phyloP scores from a whole-genome alignment of 768 basidiomycete species.

The Sutorius australiensis region DNA sequence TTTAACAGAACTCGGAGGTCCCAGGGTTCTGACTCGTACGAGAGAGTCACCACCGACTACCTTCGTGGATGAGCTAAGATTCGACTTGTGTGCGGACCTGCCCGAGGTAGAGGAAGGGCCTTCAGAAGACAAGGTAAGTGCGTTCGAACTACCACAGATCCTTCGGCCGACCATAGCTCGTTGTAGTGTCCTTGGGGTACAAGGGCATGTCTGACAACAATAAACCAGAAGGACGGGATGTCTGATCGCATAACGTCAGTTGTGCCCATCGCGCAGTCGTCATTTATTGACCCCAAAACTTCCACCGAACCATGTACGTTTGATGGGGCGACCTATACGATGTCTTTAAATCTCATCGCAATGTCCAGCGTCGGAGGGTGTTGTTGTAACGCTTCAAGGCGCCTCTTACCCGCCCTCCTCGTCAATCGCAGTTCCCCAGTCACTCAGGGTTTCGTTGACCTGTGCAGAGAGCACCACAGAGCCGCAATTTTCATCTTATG shows the following conservation, averaged over 20 bases:
- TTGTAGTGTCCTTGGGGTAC: slow-evolving; percentile 65
- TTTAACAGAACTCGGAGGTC: slow-evolving; percentile 51
- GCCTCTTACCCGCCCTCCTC: slow-evolving; percentile 53
- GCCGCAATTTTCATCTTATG: slow-evolving; percentile 58
- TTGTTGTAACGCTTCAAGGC: slow-evolving; percentile 58
- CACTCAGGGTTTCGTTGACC: slow-evolving; percentile 55
- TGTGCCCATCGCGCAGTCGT: slow-evolving; percentile 62
- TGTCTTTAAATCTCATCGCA: slow-evolving; percentile 7
- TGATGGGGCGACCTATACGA: not conserved
- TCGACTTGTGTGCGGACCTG: slow-evolving; percentile 68
- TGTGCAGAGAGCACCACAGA: slow-evolving; percentile 46
- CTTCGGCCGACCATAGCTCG: slow-evolving; percentile 5
- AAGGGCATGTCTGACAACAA: slow-evolving; percentile 68
- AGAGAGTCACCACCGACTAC: slow-evolving; percentile 62
- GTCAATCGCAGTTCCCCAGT: slow-evolving; percentile 46
- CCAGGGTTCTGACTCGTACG: slow-evolving; percentile 47
- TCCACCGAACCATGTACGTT: slow-evolving; percentile 38
- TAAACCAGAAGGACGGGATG: slow-evolving; percentile 53
- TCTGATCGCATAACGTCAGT: slow-evolving; percentile 65
- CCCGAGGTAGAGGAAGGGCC: slow-evolving; percentile 41
- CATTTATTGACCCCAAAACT: slow-evolving; percentile 26
- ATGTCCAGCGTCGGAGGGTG: slow-evolving; percentile 46
- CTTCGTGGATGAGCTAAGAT: slow-evolving; percentile 54
- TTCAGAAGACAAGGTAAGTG: slow-evolving; percentile 73
- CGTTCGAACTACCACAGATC: slow-evolving; percentile 18